phyloP scores from a whole-genome alignment of 2,329 filamentous ascomycete species.

The Sodiomyces alkalinus region DNA sequence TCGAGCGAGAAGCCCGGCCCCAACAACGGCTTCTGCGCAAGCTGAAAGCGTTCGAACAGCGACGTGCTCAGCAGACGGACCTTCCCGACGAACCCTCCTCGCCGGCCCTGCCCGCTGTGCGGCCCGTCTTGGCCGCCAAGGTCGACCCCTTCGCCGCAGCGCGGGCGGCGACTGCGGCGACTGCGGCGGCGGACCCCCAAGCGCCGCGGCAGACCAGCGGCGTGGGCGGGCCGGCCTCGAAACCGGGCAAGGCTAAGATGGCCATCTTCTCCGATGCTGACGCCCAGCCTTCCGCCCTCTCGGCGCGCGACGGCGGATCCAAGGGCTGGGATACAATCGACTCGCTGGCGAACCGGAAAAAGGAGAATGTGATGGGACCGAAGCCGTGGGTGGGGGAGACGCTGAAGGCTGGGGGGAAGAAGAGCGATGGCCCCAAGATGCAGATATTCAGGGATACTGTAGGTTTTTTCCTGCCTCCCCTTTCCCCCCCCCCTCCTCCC shows the following conservation, averaged over 20 bases:
- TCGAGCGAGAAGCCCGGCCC: slow-evolving; percentile 77
- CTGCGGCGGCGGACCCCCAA: slow-evolving; percentile 47
- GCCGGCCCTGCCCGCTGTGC: slow-evolving; percentile 69
- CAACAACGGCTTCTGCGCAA: slow-evolving; percentile 71
- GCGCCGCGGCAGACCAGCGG: slow-evolving; percentile 36
- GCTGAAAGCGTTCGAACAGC: slow-evolving; percentile 78
- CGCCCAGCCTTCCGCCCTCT: slow-evolving; percentile 40
- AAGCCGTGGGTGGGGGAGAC: slow-evolving; percentile 90
- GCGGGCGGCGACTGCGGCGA: slow-evolving; percentile 28
- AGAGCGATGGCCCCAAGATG: slow-evolving; percentile 65
- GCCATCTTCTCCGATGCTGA: slow-evolving; percentile 78
- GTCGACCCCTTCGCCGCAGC: slow-evolving; percentile 61
- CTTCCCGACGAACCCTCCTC: slow-evolving; percentile 57
- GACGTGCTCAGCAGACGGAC: slow-evolving; percentile 51
- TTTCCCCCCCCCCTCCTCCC: slow-evolving; percentile 16
- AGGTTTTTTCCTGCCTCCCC: slow-evolving; percentile 28
- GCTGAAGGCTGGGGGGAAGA: slow-evolving; percentile 73
- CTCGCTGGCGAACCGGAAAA: slow-evolving; percentile 73
- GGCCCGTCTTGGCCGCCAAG: slow-evolving; percentile 75
- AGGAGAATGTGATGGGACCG: slow-evolving; percentile 78
- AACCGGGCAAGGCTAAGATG: slow-evolving; percentile 65
- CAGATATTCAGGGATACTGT: slow-evolving; percentile 92
- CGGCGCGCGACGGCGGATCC: slow-evolving; percentile 33
- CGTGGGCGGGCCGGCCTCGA: slow-evolving; percentile 35
- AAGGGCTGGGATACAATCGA: slow-evolving; percentile 90